These are phyloP conservation scores for Colletotrichum salicis DNA, from an alignment of 2,329 filamentous ascomycete species.

Conservation along the genomic window DNA sequence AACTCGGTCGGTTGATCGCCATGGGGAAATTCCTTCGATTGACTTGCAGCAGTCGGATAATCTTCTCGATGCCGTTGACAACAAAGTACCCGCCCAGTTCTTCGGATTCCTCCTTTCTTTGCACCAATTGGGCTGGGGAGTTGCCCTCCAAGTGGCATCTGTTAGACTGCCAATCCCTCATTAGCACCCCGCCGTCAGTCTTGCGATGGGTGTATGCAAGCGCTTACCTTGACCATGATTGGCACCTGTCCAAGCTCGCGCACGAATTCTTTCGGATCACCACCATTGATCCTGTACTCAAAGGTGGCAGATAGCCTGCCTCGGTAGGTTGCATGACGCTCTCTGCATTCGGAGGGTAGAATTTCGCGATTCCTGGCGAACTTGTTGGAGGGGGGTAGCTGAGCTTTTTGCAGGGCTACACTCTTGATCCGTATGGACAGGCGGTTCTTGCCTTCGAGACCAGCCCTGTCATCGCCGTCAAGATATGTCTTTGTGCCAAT, in stretches of 20 bases:
- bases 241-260: slow-evolving; percentile 90
- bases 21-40: slow-evolving; percentile 94
- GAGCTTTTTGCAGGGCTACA: slow-evolving; percentile 83
- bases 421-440: slow-evolving; percentile 83
- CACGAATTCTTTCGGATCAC: slow-evolving; percentile 82
- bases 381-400: slow-evolving; percentile 85
- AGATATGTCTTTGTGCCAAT: slow-evolving; percentile 91
- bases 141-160: slow-evolving; percentile 90
- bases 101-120: slow-evolving; percentile 93
- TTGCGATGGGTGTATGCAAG: background rate
- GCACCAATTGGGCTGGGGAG: slow-evolving; percentile 83
- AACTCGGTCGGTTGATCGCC: slow-evolving; percentile 91
- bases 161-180: slow-evolving; percentile 71
- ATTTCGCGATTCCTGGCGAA: slow-evolving; percentile 86
- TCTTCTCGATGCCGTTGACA: slow-evolving; percentile 96
- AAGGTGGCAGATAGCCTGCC: slow-evolving; percentile 86
- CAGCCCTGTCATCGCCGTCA: slow-evolving; percentile 78
- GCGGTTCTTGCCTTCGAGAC: slow-evolving; percentile 73
- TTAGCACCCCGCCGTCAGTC: slow-evolving; percentile 39
- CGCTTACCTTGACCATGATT: slow-evolving; percentile 86
- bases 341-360: slow-evolving; percentile 90
- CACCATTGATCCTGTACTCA: slow-evolving; percentile 88
- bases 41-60: slow-evolving; percentile 91
- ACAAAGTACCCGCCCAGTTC: slow-evolving; percentile 97
- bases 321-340: slow-evolving; percentile 90